Evolutionary conservation across 306 rosid species (phyloP), one percentile per base, ranked within the genome.

Genomic region (Neltuma alba): DNA sequence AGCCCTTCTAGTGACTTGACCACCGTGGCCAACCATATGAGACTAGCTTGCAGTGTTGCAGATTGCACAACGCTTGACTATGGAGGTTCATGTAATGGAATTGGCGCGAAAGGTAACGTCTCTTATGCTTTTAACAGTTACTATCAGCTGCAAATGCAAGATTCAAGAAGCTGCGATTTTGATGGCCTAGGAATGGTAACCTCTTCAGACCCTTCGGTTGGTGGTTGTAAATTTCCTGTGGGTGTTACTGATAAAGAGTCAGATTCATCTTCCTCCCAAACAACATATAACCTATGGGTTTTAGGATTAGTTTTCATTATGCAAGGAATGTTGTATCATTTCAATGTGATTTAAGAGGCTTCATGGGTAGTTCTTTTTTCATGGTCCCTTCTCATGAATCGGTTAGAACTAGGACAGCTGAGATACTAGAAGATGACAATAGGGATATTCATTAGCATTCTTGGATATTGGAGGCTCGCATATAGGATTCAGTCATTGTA

Each of bases 61-160:
- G 99, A 95, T 79, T 95, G 99, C 92, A 91, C 99, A 1, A 92
- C 94, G 0, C 98, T 92, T 77, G 81, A 82, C 84, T 91, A 89
- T n/a, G 98, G 99, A 2, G 99, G 97, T 37, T 95, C 99, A 1
- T 95, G 99, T 71, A 95, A 95, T 25, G 93, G 68, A 82, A 91
- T 95, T 74, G 99, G 98, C 1, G 92, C 79, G 12, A 92, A 90
- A 87, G 99, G 97, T 76, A 95, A 95, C 5, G 81, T 93, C 79
- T 95, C 99, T 1, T 95, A 95, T 76, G 98, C 99, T 44, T 95
- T 95, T 76, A 95, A 95, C 86, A 91, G 98, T 83, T 95, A 90
- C 85, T 95, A 95, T 87, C 99, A 95, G 93, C 85, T 90, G 54
- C 93, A 84, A 65, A 88, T 89, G 97, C 99, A 95, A 80, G 87